Percentiles rank a stretch among this genome's conserved stretches.
phyloP scores from a whole-genome alignment of 2,329 filamentous ascomycete species.

The Xylariaceae sp. region DNA sequence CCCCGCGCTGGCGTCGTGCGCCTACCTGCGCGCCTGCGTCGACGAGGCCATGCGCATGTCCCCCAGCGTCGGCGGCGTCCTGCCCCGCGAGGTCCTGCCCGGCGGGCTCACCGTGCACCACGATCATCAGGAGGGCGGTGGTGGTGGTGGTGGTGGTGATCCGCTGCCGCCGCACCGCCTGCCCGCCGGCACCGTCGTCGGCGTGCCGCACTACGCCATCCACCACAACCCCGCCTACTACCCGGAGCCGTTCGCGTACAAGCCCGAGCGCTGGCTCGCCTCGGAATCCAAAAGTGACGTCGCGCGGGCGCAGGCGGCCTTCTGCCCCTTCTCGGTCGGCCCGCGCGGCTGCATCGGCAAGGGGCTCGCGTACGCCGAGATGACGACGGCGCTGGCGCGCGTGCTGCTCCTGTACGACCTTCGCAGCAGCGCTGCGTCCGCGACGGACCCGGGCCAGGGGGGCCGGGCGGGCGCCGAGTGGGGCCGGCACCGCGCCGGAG shows the following conservation, averaged over 20 bases:
- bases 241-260: slow-evolving; percentile 48
- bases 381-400: slow-evolving; percentile 55
- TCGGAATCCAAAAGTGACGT: slow-evolving; percentile 35
- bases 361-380: slow-evolving; percentile 59
- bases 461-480: slow-evolving; percentile 37
- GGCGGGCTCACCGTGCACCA: slow-evolving; percentile 50
- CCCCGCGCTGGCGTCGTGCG: slow-evolving; percentile 38
- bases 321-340: slow-evolving; percentile 67
- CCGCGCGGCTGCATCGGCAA: slow-evolving; percentile 67
- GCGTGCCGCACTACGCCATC: slow-evolving; percentile 59
- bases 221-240: slow-evolving; percentile 61
- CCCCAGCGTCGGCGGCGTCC: slow-evolving; percentile 51
- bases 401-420: slow-evolving; percentile 56
- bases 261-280: slow-evolving; percentile 59
- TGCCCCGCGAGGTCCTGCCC: slow-evolving; percentile 50
- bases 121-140: too few relatives aligned
- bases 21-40: slow-evolving; percentile 56
- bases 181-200: slow-evolving; percentile 55
- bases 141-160: too few relatives aligned
- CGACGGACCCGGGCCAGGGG: slow-evolving; percentile 48
- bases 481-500: slow-evolving; percentile 46
- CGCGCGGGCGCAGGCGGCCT: slow-evolving; percentile 55
- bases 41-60: slow-evolving; percentile 59
- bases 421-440: slow-evolving; percentile 39
- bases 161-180: too few relatives aligned